These are phyloP conservation scores for Elongisporangium undulatum DNA, from an alignment of 352 stramenopile species.

Conservation along the genomic window DNA sequence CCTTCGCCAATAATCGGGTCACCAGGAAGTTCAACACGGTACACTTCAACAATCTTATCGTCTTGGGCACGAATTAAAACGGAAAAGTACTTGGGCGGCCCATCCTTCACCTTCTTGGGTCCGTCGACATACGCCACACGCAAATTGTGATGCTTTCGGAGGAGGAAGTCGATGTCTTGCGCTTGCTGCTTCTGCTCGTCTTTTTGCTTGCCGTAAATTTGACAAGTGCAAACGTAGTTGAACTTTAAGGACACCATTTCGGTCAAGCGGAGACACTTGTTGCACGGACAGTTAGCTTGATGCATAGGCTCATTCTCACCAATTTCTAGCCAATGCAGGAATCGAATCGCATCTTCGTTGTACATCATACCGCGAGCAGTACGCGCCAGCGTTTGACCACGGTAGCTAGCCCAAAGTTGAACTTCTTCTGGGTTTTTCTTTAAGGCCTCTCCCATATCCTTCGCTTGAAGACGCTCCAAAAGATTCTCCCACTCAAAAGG, in stretches of 20 bases:
- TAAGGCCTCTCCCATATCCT: constrained; percentile 76
- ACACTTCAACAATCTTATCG: constrained; percentile 75
- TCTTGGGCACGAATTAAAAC: constrained; percentile 66
- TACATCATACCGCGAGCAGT: constrained; percentile 86
- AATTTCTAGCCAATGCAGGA: constrained; percentile 83
- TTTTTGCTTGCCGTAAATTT: constrained; percentile 84
- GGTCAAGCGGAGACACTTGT: constrained; percentile 77
- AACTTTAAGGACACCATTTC: constrained; percentile 84
- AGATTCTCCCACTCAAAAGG: constrained; percentile 82
- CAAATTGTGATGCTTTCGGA: constrained; percentile 67
- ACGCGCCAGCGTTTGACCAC: constrained; percentile 71
- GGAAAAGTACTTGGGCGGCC: constrained; percentile 75
- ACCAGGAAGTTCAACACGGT: constrained; percentile 70
- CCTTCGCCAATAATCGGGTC: constrained; percentile 80
- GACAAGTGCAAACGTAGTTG: constrained; percentile 85
- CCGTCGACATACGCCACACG: constrained; percentile 79
- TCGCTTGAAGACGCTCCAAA: constrained; percentile 63
- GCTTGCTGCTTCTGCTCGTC: constrained; percentile 79
- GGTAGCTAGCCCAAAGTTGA: constrained; percentile 76
- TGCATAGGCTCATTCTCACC: constrained; percentile 85
- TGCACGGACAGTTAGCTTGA: constrained; percentile 61
- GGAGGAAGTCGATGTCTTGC: constrained; percentile 67
- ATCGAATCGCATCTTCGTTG: constrained; percentile 78
- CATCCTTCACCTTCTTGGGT: constrained; percentile 84
- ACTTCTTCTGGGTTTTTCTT: constrained; percentile 81